Evolutionary conservation across 352 stramenopile species (phyloP), one percentile per base, ranked within the genome.

Genomic region (Phytophthora niederhauseri): DNA sequence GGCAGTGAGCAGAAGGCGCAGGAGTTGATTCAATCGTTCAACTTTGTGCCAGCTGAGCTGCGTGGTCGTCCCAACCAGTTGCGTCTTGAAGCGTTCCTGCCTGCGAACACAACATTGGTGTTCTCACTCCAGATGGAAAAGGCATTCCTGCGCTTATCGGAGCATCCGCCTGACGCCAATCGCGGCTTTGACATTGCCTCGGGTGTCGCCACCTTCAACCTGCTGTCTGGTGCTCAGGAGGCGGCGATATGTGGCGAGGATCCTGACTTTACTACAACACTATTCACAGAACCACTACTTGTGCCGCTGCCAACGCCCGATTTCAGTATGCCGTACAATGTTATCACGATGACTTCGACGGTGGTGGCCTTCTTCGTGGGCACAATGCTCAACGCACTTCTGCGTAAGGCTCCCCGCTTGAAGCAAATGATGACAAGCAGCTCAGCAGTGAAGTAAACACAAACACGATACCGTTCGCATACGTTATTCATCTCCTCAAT

Each of bases 321-420:
- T 72, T 96, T 97, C 61, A 96, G 87, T 63, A 97, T 97, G 89
- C 89, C 89, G 58, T 97, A 95, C 75, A 97, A 97, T 55, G 89
- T 97, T 12, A 97, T 97, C 66, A 94, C 84, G 30, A 89, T 97
- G 78, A 96, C 89, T 17, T 95, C 86, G 41, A 96, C 90, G n/a
- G 81, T 97, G 56, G 77, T 97, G 14, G 87, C 84, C 52, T 97
- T 95, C 73, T 90, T 93, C 48, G 78, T 92, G 20, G 90, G 87
- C n/a, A 92, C 81, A 12, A 90, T 94, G 74, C 80, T 97, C 49
- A 95, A 94, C 49, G 82, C 87, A 31, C 73, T 94, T 15, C 76
- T 95, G 36, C 85, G 84, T 36, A 93, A 93, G 48, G 70, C 83
- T 7, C 82, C 85, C 26, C 82, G 85, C 4, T 73, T 92, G 43